Conservation (phyloP, 768 basidiomycete genomes). For the Daedaleopsis sinensis region DNA sequence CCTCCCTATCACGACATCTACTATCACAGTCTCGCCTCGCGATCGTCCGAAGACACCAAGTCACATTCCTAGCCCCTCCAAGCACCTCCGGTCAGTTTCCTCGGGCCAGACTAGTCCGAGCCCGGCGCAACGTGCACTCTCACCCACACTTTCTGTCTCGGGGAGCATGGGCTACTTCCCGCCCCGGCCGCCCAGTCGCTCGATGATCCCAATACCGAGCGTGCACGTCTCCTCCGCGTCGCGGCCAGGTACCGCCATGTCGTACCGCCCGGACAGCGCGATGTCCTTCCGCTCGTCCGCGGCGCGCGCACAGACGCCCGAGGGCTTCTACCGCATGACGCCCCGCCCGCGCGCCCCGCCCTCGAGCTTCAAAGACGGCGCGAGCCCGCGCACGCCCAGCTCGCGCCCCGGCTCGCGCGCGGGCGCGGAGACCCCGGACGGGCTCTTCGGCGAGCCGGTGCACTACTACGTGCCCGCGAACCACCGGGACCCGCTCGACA, state of each 20-base stretch:
- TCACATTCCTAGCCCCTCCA: constrained; percentile 69
- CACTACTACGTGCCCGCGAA: constrained; percentile 70
- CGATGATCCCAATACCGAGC: constrained; percentile 81
- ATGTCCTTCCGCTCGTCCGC: constrained; percentile 48
- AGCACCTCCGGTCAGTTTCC: constrained; percentile 51
- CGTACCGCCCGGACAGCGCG: constrained; percentile 60
- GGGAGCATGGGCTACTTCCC: constrained; percentile 43
- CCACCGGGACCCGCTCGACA: constrained; percentile 78
- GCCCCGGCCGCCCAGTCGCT: constrained; percentile 78
- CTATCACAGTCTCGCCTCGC: constrained; percentile 51
- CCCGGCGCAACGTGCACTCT: constrained; percentile 65
- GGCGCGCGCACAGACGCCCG: constrained; percentile 69
- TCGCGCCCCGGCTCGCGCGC: constrained; percentile 69
- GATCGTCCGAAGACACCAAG: constrained; percentile 79
- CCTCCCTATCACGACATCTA: constrained; percentile 1
- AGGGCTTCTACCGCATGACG: constrained; percentile 58
- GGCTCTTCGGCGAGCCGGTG: constrained; percentile 40
- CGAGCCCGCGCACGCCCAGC: constrained; percentile 50
- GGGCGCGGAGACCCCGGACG: constrained; percentile 65
- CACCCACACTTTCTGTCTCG: constrained; percentile 52
- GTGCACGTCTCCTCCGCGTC: constrained; percentile 71
- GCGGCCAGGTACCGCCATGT: constrained; percentile 72
- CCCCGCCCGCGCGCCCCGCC: constrained; percentile 56
- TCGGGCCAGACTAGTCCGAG: constrained; percentile 45
- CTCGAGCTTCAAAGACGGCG: constrained; percentile 73